Base-by-base conservation (phyloP, 1,284 basidiomycete genomes). In the Kalmanozyma brasiliensis region DNA sequence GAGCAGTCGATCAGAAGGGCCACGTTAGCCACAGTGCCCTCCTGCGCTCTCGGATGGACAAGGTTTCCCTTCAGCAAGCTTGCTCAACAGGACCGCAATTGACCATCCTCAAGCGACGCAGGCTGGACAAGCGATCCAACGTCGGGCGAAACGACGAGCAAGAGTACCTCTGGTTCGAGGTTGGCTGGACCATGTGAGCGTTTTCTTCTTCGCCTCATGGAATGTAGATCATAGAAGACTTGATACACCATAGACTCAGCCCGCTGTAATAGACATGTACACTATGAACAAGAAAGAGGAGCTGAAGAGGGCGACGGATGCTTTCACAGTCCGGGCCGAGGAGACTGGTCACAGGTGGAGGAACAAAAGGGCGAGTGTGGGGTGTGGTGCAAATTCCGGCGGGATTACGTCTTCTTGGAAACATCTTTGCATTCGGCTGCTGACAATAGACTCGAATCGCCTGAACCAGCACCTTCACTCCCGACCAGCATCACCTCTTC, bases 111-210 rank as follows among this genome's bases (percentile, higher is more conserved):
- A 53, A 55, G 20, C 41, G 49, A 26, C 47, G 58, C 38, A 48
- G 46, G 51, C 48, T 71, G n/a, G 49, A 59, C 29, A 71, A 71
- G 53, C 57, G 58, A 1, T 17, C 47, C 6, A 56, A 38, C 17
- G 43, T 71, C 7, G 68, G 68, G 4, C 40, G 68, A n/a, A 40
- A 61, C 26, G 68, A 71, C n/a, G 68, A 71, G 41, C 62, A 66
- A 16, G 68, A 52, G 23, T 71, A 71, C 35, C 55, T 71, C 14
- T 71, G 68, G 68, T 71, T 62, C 35, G 63, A 71, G 47, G 49
- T 71, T 37, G 63, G 58, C 11, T 71, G 68, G 68, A 40, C 32
- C 2, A 10, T n/a, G 4, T 17, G 24, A 9, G n/a, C n/a, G n/a
- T n/a, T n/a, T n/a, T n/a, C n/a, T n/a, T 6, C n/a, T 9, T 30